Evolutionary conservation across 371 early-diverging fungal genomes (phyloP).

Genomic region (Funneliformis caledonium): DNA sequence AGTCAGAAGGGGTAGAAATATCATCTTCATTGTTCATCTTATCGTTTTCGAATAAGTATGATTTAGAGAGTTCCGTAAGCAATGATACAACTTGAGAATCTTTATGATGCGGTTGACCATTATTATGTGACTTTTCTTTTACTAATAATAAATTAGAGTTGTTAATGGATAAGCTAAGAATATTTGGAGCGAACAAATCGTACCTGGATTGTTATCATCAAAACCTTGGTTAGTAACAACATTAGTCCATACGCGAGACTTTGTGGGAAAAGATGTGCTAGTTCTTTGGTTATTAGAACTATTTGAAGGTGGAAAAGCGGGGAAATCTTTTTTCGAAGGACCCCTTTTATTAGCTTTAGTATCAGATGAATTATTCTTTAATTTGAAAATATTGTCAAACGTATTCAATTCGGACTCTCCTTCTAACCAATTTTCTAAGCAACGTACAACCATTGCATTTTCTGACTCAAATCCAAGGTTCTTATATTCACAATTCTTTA

Average conservation of each 20-base stretch:
- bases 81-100: not conserved
- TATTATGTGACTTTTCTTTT: not conserved
- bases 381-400: too few species aligned
- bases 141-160: not conserved
- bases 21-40: not conserved
- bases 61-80: not conserved
- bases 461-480: not conserved
- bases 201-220: not conserved
- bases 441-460: not conserved
- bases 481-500: not conserved
- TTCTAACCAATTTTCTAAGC: not conserved
- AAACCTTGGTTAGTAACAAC: not conserved
- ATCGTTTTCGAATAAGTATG: not conserved
- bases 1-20: not conserved
- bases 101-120: not conserved
- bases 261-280: not conserved
- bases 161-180: not conserved
- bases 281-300: not conserved
- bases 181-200: not conserved
- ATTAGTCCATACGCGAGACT: not conserved
- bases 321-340: not conserved
- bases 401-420: not conserved
- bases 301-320: not conserved
- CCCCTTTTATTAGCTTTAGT: not conserved
- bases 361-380: not conserved